These are phyloP conservation scores for Coccomyxa subellipsoidea DNA, from an alignment of 163 green algal genomes.

Conservation along the genomic window DNA sequence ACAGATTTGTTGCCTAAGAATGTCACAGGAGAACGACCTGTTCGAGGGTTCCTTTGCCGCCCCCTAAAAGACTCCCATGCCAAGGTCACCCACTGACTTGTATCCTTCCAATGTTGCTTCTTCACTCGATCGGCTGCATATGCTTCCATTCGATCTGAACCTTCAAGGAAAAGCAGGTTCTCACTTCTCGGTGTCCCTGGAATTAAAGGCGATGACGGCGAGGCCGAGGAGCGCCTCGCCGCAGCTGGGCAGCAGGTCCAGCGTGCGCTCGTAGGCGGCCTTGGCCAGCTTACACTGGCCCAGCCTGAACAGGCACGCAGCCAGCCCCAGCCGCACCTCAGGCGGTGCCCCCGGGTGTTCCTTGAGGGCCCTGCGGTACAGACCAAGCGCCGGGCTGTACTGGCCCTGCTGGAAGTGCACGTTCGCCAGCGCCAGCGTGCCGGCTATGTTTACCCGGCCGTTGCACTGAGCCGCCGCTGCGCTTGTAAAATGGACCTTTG, in stretches of 20 bases:
- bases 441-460: constrained; percentile 54
- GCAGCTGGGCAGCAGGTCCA: constrained; percentile 69
- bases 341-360: constrained; percentile 62
- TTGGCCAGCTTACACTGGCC: constrained; percentile 59
- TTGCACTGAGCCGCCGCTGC: constrained; percentile 48
- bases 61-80: too few relatives aligned
- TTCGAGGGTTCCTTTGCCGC: too few relatives aligned
- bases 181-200: neutral
- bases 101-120: too few relatives aligned
- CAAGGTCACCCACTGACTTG: too few relatives aligned
- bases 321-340: constrained; percentile 85
- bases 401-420: constrained; percentile 41
- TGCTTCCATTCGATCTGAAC: too few relatives aligned
- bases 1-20: too few relatives aligned
- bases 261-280: constrained; percentile 66
- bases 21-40: too few relatives aligned
- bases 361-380: constrained; percentile 63
- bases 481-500: constrained; percentile 45
- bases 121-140: too few relatives aligned
- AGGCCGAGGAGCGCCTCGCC: constrained; percentile 68
- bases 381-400: constrained; percentile 18
- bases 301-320: constrained; percentile 66
- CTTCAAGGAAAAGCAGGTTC: neutral
- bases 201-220: constrained; percentile 1
- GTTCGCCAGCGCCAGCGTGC: constrained; percentile 55